Evolutionary conservation across 352 stramenopile species (phyloP).

Genomic region (Pseudoperonospora humuli): DNA sequence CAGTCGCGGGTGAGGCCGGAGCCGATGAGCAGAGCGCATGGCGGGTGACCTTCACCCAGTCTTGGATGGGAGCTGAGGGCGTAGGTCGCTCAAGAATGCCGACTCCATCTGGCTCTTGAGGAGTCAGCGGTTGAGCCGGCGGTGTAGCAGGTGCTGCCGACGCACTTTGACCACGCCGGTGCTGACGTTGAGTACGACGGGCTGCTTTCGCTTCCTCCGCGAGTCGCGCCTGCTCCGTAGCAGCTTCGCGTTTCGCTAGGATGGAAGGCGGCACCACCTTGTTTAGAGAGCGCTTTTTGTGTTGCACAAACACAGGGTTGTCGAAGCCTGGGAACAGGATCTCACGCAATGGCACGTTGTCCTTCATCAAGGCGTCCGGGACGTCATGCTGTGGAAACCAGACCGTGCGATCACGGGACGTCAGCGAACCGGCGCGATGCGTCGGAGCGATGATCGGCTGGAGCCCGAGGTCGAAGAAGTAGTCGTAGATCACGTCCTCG

Average conservation of each 20-base stretch:
- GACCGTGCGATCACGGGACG: slow-evolving; percentile 1
- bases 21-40: neutral
- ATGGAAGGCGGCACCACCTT: slow-evolving; percentile 1
- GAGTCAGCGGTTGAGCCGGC: too few relatives aligned
- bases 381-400: slow-evolving; percentile 1
- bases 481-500: slow-evolving; percentile 4
- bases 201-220: too few relatives aligned
- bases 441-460: neutral
- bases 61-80: neutral
- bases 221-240: neutral
- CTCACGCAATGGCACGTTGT: neutral
- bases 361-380: neutral
- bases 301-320: slow-evolving; percentile 3
- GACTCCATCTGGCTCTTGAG: too few relatives aligned
- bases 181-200: too few relatives aligned
- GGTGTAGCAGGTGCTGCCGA: too few relatives aligned
- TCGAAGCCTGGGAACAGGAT: slow-evolving; percentile 1
- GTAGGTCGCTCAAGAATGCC: too few relatives aligned
- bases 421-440: slow-evolving; percentile 1
- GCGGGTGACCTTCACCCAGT: neutral
- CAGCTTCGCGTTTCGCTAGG: neutral
- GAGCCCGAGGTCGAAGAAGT: neutral
- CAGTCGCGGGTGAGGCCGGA: neutral
- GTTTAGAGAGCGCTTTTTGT: slow-evolving; percentile 6
- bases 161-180: too few relatives aligned